Percentiles rank a stretch among this genome's conserved stretches.
phyloP scores from a whole-genome alignment of 2,329 filamentous ascomycete species.

The Fusarium penzigii region DNA sequence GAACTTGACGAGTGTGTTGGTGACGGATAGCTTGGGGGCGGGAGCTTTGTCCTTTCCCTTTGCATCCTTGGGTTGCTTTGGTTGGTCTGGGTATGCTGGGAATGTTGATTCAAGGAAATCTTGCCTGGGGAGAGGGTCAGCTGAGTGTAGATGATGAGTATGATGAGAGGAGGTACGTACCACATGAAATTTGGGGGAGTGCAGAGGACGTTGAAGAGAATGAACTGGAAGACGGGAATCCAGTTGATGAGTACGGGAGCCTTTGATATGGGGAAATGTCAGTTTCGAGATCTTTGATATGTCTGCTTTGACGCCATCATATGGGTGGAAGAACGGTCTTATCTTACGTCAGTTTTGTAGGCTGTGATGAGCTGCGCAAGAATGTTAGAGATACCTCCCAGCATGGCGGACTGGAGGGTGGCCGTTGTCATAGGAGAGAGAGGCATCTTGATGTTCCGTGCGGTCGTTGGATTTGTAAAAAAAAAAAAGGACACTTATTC shows the following conservation, averaged over 20 bases:
- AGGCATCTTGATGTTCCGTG: conserved; percentile 22
- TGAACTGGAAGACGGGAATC: conserved; percentile 72
- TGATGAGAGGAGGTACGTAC: conserved; percentile 44
- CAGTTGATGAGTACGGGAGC: conserved; percentile 52
- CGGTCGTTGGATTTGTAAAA: not conserved
- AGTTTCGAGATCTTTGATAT: too few relatives aligned
- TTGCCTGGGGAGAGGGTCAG: conserved; percentile 56
- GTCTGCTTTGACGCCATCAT: too few relatives aligned
- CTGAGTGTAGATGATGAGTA: not conserved
- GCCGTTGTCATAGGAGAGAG: conserved; percentile 56
- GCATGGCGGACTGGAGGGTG: conserved; percentile 64
- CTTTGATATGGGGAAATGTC: not conserved
- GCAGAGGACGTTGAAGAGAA: conserved; percentile 70
- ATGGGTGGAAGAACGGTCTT: too few relatives aligned
- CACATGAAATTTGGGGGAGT: conserved; percentile 84
- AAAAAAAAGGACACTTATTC: not conserved
- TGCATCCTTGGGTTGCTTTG: conserved; percentile 32
- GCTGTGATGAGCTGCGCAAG: conserved; percentile 71
- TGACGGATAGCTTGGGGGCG: conserved; percentile 53
- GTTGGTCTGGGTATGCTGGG: conserved; percentile 61
- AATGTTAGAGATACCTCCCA: conserved; percentile 70
- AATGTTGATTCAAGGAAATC: conserved; percentile 73
- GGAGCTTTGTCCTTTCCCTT: conserved; percentile 31
- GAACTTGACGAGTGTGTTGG: conserved; percentile 69
- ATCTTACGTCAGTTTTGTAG: conserved; percentile 58